Base-by-base conservation (phyloP, 1,139 yeast genomes). In the Kluyveromyces sp. region DNA sequence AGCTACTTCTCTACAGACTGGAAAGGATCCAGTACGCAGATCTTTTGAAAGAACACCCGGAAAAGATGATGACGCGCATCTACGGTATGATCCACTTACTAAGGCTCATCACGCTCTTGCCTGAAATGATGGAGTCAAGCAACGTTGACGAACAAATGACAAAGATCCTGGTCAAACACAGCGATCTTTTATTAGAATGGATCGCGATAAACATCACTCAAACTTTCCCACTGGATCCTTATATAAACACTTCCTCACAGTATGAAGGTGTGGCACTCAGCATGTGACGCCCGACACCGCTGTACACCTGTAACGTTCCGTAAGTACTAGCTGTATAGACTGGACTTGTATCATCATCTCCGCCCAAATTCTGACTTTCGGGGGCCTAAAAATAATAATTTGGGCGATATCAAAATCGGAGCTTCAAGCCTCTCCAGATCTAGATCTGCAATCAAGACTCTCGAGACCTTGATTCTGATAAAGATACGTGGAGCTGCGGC, bases 31-130 rank as follows among this genome's bases (percentile, higher is more conserved):
- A 92, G 61, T 87, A 77, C 56, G 72, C 80, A 44, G 77, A 82
- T 42, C 59, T 83, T 33, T 25, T 32, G 12, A 58, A 64, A 12
- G 60, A 67, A 44, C 61, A 68, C 43, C 64, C 67, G 17, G 63
- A 65, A 39, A 58, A 58, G 41, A 60, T 61, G 22, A 60, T 69
- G 47, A 64, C 74, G 42, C 69, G 73, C 4, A 63, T 82, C 0
- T 92, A 89, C 59, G 96, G 96, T 0, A 72, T 76, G 9, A 88
- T 83, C 55, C 95, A 87, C 62, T 67, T 89, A 31, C 66, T 88
- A 46, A 68, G 96, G 48, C 65, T 88, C 45, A 68, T 85, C 50
- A 82, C 87, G 9, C 71, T 87, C 1, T 67, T 92, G 40, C 97
- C 97, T 0, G 94, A 87, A 3, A 67, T 88, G 18, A 73, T 89